Evolutionary conservation across 2,329 filamentous ascomycete genomes (phyloP).

Genomic region (Beauveria medogensis): DNA sequence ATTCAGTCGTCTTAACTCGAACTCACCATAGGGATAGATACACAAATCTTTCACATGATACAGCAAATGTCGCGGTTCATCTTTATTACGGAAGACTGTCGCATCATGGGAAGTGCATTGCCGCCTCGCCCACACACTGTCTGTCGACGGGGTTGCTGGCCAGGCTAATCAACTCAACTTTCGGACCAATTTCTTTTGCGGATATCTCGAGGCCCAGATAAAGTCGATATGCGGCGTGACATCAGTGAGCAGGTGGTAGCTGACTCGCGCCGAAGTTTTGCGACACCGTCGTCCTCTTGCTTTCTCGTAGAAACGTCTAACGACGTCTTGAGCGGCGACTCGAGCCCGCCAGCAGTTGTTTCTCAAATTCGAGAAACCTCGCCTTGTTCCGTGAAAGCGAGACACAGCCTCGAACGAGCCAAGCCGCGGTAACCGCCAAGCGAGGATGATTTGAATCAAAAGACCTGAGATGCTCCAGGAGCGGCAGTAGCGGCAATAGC

Average conservation of each 20-base stretch:
- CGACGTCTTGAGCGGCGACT: conserved; percentile 25
- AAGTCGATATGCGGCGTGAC: conserved; percentile 30
- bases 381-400: conserved; percentile 37
- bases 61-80: too few species aligned
- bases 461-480: background rate
- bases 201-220: conserved; percentile 25
- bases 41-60: too few species aligned
- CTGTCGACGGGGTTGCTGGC: conserved; percentile 8
- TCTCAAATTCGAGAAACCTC: conserved; percentile 26
- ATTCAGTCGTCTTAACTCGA: too few species aligned
- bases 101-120: too few species aligned
- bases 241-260: conserved; percentile 29
- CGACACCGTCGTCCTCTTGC: conserved; percentile 22
- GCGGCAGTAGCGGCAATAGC: too few species aligned
- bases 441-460: conserved; percentile 7
- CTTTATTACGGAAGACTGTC: too few species aligned
- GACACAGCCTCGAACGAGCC: conserved; percentile 43
- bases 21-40: too few species aligned
- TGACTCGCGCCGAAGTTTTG: conserved; percentile 26
- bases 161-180: conserved; percentile 22
- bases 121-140: conserved; percentile 28
- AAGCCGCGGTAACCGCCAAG: conserved; percentile 18
- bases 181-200: conserved; percentile 28
- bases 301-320: conserved; percentile 37
- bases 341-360: conserved; percentile 22